A percentile compares a stretch with the other conserved stretches of the same genome.
phyloP scores from a whole-genome alignment of 495 filamentous ascomycete genomes.

The Peziza echinospora region DNA sequence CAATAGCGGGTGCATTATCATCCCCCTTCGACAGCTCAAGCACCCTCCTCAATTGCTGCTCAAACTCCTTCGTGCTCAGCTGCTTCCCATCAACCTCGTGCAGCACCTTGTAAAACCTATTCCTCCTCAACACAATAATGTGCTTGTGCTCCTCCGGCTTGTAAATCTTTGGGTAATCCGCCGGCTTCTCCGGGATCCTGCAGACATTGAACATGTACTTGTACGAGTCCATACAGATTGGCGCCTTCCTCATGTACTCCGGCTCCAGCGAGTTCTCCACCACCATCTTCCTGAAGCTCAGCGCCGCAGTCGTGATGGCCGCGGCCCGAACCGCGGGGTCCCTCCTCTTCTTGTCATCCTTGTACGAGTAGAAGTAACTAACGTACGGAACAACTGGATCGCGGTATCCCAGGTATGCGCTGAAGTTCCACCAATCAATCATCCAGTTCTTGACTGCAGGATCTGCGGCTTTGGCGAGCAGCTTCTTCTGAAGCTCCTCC shows the following conservation, averaged over 20 bases:
- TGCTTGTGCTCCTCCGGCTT: conserved; percentile 51
- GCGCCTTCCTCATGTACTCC: conserved; percentile 90
- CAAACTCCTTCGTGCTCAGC: conserved; percentile 69
- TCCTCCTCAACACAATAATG: conserved; percentile 81
- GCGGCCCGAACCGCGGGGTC: conserved; percentile 85
- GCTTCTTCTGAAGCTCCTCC: conserved; percentile 66
- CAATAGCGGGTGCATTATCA: conserved; percentile 44
- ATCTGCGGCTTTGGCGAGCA: conserved; percentile 60
- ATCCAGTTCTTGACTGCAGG: conserved; percentile 85
- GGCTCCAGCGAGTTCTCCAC: conserved; percentile 70
- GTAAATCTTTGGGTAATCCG: conserved; percentile 71
- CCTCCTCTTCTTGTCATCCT: conserved; percentile 71
- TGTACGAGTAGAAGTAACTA: conserved; percentile 97
- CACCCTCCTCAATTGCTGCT: conserved; percentile 66
- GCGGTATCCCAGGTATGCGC: conserved; percentile 76
- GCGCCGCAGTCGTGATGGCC: conserved; percentile 57
- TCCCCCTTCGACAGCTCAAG: conserved; percentile 50
- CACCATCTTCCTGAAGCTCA: conserved; percentile 89
- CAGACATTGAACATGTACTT: conserved; percentile 97
- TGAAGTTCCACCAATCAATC: conserved; percentile 91
- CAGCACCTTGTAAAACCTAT: conserved; percentile 87
- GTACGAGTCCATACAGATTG: conserved; percentile 93
- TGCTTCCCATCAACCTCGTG: conserved; percentile 59
- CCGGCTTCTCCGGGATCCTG: conserved; percentile 62
- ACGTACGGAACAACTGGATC: conserved; percentile 97